Percentiles rank a stretch among this genome's conserved stretches.
Evolutionary conservation across 495 filamentous ascomycete species (phyloP).

Genomic region (Sordaria brevicollis): DNA sequence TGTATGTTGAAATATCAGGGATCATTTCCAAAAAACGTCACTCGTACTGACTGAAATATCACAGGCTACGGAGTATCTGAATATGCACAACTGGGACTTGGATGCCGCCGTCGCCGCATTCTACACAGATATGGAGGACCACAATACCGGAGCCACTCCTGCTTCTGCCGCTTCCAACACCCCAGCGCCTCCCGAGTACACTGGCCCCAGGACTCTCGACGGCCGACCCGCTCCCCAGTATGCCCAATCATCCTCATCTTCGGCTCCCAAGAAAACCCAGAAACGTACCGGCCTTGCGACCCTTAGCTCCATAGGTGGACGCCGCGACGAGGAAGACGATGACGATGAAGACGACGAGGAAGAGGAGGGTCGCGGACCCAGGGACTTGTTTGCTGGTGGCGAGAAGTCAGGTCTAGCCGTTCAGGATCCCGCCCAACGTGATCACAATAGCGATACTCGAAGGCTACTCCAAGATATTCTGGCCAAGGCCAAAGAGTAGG

Average conservation of each 20-base stretch:
- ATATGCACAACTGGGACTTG: slow-evolving; percentile 59
- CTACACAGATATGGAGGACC: slow-evolving; percentile 59
- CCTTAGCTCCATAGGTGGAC: slow-evolving; percentile 42
- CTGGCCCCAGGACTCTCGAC: slow-evolving; percentile 45
- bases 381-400: slow-evolving; percentile 87
- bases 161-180: neutral
- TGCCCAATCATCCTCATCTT: slow-evolving; percentile 23
- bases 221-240: slow-evolving; percentile 41
- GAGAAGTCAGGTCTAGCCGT: slow-evolving; percentile 96
- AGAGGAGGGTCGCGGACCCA: slow-evolving; percentile 51
- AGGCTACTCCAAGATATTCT: slow-evolving; percentile 69
- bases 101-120: slow-evolving; percentile 56
- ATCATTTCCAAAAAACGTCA: too few species aligned
- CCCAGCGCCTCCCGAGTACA: slow-evolving; percentile 30
- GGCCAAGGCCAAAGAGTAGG: slow-evolving; percentile 69
- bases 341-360: slow-evolving; percentile 52
- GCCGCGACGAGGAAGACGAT: slow-evolving; percentile 42
- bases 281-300: slow-evolving; percentile 47
- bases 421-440: slow-evolving; percentile 60
- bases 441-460: slow-evolving; percentile 41
- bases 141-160: slow-evolving; percentile 16
- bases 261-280: slow-evolving; percentile 28
- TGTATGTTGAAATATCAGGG: slow-evolving; percentile 41
- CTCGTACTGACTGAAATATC: neutral
- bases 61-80: slow-evolving; percentile 64